Evolutionary conservation across 129 eudicot species (phyloP), one percentile per base, ranked within the genome.

Genomic region (Heracleum sosnowskyi): DNA sequence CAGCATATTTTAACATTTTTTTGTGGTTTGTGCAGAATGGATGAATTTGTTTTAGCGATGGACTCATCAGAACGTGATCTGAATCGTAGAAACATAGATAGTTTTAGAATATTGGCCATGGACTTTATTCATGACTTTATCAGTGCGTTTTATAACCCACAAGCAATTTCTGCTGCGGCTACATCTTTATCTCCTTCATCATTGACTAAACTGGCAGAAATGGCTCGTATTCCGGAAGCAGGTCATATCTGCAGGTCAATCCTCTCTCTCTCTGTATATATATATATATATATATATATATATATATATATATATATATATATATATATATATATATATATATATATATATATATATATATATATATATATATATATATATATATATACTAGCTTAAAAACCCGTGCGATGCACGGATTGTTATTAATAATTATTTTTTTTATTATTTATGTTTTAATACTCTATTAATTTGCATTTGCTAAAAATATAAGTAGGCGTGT

Each of bases 211-310:
- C 91, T 90, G 37, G 88, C 86, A 4, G 98, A 94, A 78, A 82
- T 91, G 15, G 93, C 92, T 62, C 92, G 96, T 60, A 91, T 94
- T 79, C 87, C 83, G 26, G 98, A 91, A 86, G 96, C 93, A 4
- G 98, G 93, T 60, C 96, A 88, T 80, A 87, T 97, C 81, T 94
- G 97, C 98, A 93, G 98, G 98, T 93, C 76, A 46, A 44, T 63
- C 81, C 75, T 55, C 77, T 82, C 76, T 69, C 73, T 69, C 74
- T 40, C 81, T 49, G 10, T 64, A 76, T 80, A 33, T 69, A 51
- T 24, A 5, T 22, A 4, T 39, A 2, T 69, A 41, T 24, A 5
- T 22, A 1, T 53, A 1, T 53, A n/a, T n/a, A n/a, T n/a, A n/a
- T n/a, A n/a, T n/a, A n/a, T n/a, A n/a, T n/a, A n/a, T n/a, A n/a